phyloP scores from a whole-genome alignment of 352 stramenopile genomes.

The Thalassiosira livingstoniorum region DNA sequence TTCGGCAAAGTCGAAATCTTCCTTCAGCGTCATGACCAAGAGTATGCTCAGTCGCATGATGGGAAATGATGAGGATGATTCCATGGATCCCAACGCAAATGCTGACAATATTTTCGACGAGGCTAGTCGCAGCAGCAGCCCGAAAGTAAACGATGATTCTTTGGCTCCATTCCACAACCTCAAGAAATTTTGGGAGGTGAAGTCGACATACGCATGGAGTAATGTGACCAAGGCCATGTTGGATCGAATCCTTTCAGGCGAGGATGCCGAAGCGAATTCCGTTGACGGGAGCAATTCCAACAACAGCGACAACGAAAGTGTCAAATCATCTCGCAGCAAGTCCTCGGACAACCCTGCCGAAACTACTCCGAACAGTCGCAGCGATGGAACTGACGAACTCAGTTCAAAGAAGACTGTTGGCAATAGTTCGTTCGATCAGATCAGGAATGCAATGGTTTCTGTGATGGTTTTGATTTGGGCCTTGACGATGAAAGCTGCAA shows the following conservation, averaged over 20 bases:
- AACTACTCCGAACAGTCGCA: too few relatives aligned
- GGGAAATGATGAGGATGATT: neutral
- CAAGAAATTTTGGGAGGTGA: neutral
- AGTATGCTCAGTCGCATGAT: neutral
- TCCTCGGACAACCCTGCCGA: neutral
- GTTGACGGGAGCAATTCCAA: neutral
- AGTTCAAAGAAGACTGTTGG: too few relatives aligned
- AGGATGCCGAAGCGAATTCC: too few relatives aligned
- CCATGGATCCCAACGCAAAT: neutral
- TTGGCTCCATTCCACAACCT: neutral
- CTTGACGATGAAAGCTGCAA: too few relatives aligned
- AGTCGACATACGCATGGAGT: neutral
- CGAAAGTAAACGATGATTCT: too few relatives aligned
- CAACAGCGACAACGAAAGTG: neutral
- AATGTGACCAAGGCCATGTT: neutral
- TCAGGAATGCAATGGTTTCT: too few relatives aligned
- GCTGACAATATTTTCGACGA: neutral
- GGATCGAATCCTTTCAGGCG: neutral
- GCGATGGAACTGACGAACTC: too few relatives aligned
- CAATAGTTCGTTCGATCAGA: too few relatives aligned
- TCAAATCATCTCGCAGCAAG: neutral
- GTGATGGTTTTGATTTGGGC: too few relatives aligned
- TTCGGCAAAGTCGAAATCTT: neutral
- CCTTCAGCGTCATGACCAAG: neutral
- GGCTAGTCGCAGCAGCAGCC: too few relatives aligned